A percentile compares a stretch with the other conserved stretches of the same genome.
Conservation (phyloP, 495 filamentous ascomycete genomes). For the Acidiella bohemica region DNA sequence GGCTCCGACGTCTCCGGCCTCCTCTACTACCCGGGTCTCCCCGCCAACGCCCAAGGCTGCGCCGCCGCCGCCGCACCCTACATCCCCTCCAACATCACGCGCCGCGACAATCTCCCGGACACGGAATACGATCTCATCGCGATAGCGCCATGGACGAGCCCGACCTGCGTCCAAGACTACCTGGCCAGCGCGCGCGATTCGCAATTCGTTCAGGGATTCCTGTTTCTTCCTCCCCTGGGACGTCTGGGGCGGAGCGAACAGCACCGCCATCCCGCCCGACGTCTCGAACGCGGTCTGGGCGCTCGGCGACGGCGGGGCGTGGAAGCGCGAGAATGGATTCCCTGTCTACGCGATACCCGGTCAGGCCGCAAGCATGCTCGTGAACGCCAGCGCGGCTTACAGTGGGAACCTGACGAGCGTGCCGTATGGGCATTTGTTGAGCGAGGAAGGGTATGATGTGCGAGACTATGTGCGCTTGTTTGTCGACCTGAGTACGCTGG, state of each 20-base stretch:
- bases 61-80: conserved; percentile 39
- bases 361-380: conserved; percentile 46
- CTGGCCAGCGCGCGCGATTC: conserved; percentile 48
- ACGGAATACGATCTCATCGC: conserved; percentile 49
- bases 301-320: conserved; percentile 46
- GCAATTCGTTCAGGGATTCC: conserved; percentile 41
- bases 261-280: conserved; percentile 45
- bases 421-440: conserved; percentile 43
- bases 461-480: conserved; percentile 44
- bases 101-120: conserved; percentile 49
- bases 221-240: conserved; percentile 74
- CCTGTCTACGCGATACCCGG: conserved; percentile 80
- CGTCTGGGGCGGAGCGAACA: too few species aligned
- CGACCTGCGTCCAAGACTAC: conserved; percentile 54
- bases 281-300: conserved; percentile 48
- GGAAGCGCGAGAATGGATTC: conserved; percentile 50
- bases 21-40: conserved; percentile 66
- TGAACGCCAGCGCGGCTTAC: conserved; percentile 59
- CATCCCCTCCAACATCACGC: conserved; percentile 63
- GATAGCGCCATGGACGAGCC: conserved; percentile 76
- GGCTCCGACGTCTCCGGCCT: conserved; percentile 54
- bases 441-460: conserved; percentile 29
- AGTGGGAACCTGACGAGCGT: conserved; percentile 54
- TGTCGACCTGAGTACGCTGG: conserved; percentile 29
- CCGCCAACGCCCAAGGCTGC: conserved; percentile 41